Percentiles rank a stretch among this genome's conserved stretches.
Evolutionary conservation across 73 alveolate species (phyloP).

Genomic region (Symbiodinium pilosum): DNA sequence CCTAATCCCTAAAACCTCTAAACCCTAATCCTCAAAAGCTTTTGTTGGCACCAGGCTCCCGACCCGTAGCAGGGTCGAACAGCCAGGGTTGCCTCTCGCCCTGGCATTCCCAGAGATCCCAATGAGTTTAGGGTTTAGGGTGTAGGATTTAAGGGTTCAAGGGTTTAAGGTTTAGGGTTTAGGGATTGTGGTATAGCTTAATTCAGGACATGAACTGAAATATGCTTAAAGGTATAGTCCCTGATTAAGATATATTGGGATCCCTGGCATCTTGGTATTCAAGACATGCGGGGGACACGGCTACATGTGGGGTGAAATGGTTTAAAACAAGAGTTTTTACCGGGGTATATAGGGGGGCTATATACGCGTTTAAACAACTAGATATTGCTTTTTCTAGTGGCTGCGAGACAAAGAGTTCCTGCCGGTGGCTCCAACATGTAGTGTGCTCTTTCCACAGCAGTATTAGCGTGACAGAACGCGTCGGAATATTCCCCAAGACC

Average conservation of each 20-base stretch:
- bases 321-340: not conserved
- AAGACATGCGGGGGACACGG: not conserved
- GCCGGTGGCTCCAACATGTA: not conserved
- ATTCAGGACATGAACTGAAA: not conserved
- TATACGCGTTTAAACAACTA: too few relatives aligned
- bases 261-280: not conserved
- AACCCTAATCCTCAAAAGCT: not conserved
- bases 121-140: not conserved
- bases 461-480: too few relatives aligned
- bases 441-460: too few relatives aligned
- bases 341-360: too few relatives aligned
- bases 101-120: not conserved
- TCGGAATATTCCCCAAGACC: too few relatives aligned
- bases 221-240: not conserved
- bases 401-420: not conserved
- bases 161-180: not conserved
- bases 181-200: not conserved
- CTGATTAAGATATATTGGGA: not conserved
- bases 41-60: not conserved
- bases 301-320: not conserved
- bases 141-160: not conserved
- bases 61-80: constrained; percentile 89
- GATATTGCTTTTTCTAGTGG: not conserved
- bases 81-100: constrained; percentile 92
- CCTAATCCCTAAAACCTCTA: not conserved